phyloP scores from a whole-genome alignment of 495 filamentous ascomycete genomes.

The Filosporella fistucella region DNA sequence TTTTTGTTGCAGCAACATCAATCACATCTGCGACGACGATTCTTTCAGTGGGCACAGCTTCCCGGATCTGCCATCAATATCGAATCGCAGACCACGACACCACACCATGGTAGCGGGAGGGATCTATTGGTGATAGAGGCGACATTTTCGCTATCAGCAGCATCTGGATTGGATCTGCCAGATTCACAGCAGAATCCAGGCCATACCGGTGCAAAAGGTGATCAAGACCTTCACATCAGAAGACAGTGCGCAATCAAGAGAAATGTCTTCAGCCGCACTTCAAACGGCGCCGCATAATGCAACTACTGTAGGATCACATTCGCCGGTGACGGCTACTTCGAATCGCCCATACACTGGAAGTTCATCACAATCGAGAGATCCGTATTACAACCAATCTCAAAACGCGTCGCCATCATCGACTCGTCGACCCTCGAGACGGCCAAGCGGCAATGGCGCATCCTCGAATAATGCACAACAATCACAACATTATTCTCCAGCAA shows the following conservation, averaged over 20 bases:
- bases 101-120: constrained; percentile 23
- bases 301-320: constrained; percentile 40
- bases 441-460: constrained; percentile 48
- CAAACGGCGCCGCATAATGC: constrained; percentile 49
- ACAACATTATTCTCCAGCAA: constrained; percentile 40
- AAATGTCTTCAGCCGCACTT: constrained; percentile 53
- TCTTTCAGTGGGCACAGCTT: too few relatives aligned
- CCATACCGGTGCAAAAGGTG: not conserved
- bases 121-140: constrained; percentile 25
- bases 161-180: constrained; percentile 12
- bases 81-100: constrained; percentile 13
- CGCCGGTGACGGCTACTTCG: constrained; percentile 36
- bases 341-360: constrained; percentile 40
- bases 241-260: constrained; percentile 16
- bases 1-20: too few relatives aligned
- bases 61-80: not conserved
- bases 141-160: constrained; percentile 22
- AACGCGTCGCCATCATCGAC: constrained; percentile 38
- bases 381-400: constrained; percentile 26
- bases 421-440: constrained; percentile 38
- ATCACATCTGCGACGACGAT: too few relatives aligned
- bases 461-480: constrained; percentile 28
- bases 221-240: not conserved
- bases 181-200: constrained; percentile 1
- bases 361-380: constrained; percentile 28